Evolutionary conservation across 306 rosid species (phyloP), one percentile per base, ranked within the genome.

Genomic region (Sindora glabra): DNA sequence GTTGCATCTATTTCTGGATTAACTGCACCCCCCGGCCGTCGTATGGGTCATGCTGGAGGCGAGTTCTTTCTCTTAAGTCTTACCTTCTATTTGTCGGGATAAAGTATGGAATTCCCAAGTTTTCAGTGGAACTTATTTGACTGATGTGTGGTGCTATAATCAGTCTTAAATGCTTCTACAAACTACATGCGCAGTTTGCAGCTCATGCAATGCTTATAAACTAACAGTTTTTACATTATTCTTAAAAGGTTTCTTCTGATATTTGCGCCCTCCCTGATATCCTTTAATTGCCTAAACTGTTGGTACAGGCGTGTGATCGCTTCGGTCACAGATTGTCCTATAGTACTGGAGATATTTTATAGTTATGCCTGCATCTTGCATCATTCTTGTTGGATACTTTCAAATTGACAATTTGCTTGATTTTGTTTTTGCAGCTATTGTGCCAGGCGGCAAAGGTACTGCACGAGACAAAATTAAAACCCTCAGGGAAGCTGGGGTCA

Each of bases 41-140:
- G 99, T 22, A 94, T 94, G 99, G 99, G 99, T 65, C 99, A 94
- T 62, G 99, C 99, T 55, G 99, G 99, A 71, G 97, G 99, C 86
- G 76, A 48, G 41, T 59, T 48, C 18, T 54, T 48, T n/a, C n/a
- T n/a, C n/a, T n/a, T n/a, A n/a, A n/a, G n/a, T n/a, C n/a, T n/a
- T 18, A 19, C 49, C 5, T 55, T 36, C 62, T 65, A 42, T 34
- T 32, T 26, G 17, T 33, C 16, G 22, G 26, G 48, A 60, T 24
- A 23, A 52, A 56, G 30, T 61, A 14, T 61, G 17, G 55, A 2
- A 51, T 38, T 47, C 47, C 42, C 10, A 30, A 22, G 25, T 21
- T 37, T 27, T 33, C 8, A 0, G 25, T 23, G 59, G 40, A 10
- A 0, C 34, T 23, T 37, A 49, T 36, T 16, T 29, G 27, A 38